phyloP scores from a whole-genome alignment of 2,329 filamentous ascomycete genomes.

The Cytospora mali region DNA sequence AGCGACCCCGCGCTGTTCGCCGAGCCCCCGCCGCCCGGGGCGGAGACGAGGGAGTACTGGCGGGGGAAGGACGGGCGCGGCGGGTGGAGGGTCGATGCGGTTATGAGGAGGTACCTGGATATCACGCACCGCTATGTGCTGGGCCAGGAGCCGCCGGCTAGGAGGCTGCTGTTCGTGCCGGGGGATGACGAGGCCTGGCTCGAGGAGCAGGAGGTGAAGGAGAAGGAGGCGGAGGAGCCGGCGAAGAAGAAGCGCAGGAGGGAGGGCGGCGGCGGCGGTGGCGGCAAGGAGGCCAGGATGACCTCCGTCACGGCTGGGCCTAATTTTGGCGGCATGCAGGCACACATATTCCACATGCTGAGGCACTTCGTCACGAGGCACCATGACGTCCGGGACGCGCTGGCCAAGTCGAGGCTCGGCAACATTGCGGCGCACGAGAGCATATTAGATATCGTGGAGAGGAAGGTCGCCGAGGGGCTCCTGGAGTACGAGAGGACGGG shows the following conservation, averaged over 20 bases:
- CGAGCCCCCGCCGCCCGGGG: conserved; percentile 55
- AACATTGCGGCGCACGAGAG: conserved; percentile 78
- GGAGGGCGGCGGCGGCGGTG: conserved; percentile 34
- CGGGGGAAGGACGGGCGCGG: conserved; percentile 74
- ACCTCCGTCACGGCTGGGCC: conserved; percentile 37
- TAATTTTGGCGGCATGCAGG: conserved; percentile 81
- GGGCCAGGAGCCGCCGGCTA: conserved; percentile 62
- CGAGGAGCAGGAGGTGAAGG: conserved; percentile 36
- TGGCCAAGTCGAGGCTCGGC: conserved; percentile 70
- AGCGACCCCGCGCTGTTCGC: conserved; percentile 90
- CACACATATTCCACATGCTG: conserved; percentile 90
- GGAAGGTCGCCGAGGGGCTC: conserved; percentile 71
- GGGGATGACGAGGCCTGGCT: conserved; percentile 56
- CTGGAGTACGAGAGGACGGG: conserved; percentile 63
- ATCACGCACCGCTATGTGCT: conserved; percentile 82
- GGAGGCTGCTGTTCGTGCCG: conserved; percentile 74
- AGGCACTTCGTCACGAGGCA: conserved; percentile 79
- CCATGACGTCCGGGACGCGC: conserved; percentile 81
- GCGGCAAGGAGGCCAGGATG: conserved; percentile 32
- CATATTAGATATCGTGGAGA: conserved; percentile 75
- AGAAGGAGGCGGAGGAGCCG: conserved; percentile 48
- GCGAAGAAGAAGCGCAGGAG: conserved; percentile 56
- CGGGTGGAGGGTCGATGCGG: conserved; percentile 86
- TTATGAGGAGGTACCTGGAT: conserved; percentile 85
- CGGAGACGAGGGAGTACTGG: conserved; percentile 84